phyloP scores from a whole-genome alignment of 2,329 filamentous ascomycete species.

The Scopulariopsis brevicaulis region DNA sequence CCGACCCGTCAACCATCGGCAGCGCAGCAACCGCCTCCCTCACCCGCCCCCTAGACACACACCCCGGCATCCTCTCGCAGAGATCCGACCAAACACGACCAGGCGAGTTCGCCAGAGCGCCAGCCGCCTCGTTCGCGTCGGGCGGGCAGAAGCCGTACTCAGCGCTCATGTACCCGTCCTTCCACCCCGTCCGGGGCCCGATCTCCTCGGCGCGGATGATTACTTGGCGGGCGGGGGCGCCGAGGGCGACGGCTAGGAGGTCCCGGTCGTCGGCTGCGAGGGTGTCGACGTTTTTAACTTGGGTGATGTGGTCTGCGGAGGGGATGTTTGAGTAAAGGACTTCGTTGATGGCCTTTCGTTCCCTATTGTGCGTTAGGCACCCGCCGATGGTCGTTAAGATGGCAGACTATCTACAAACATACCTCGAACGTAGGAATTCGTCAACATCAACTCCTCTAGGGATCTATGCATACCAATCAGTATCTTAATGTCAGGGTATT shows the following conservation, averaged over 20 bases:
- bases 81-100: conserved; percentile 43
- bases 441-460: conserved; percentile 30
- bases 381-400: background rate
- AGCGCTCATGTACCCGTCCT: conserved; percentile 37
- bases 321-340: conserved; percentile 33
- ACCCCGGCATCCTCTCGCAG: conserved; percentile 40
- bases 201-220: conserved; percentile 40
- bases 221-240: conserved; percentile 41
- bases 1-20: conserved; percentile 34
- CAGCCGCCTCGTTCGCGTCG: conserved; percentile 35
- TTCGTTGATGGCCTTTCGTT: conserved; percentile 34
- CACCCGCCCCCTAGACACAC: conserved; percentile 35
- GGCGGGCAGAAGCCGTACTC: conserved; percentile 40
- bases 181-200: conserved; percentile 37
- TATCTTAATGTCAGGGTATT: background rate
- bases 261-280: conserved; percentile 35
- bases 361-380: conserved; percentile 15
- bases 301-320: conserved; percentile 23
- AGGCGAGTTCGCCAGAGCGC: conserved; percentile 31
- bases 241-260: conserved; percentile 37
- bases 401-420: conserved; percentile 1
- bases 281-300: conserved; percentile 32
- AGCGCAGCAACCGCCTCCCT: conserved; percentile 35
- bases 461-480: conserved; percentile 21
- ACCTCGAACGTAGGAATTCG: conserved; percentile 33